Percentiles rank a stretch among this genome's conserved stretches.
These are phyloP conservation scores for Aspergillus bombycis DNA, from an alignment of 2,329 filamentous ascomycete genomes.

Conservation along the genomic window DNA sequence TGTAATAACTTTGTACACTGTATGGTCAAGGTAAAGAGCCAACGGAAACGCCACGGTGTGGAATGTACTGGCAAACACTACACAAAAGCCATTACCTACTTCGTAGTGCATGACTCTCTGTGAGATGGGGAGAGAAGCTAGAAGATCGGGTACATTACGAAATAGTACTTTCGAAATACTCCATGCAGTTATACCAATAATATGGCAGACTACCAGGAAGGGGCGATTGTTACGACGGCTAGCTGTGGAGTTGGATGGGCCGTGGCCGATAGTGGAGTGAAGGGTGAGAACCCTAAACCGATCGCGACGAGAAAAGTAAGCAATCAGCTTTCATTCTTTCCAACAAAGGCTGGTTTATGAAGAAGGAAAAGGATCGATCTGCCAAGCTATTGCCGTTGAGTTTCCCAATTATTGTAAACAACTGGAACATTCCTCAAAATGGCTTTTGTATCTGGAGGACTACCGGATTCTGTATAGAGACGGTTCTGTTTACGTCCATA, in stretches of 20 bases:
- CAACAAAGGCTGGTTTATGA: neutral
- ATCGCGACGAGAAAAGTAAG: neutral
- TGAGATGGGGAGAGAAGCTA: neutral
- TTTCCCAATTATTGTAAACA: neutral
- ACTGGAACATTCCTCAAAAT: neutral
- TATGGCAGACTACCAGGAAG: too few relatives aligned
- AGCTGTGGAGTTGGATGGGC: conserved; percentile 11
- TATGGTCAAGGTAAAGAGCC: neutral
- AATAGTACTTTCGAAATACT: neutral
- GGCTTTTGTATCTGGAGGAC: neutral
- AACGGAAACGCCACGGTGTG: neutral
- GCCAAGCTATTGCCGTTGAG: too few relatives aligned
- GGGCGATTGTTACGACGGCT: conserved; percentile 6
- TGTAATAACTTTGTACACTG: neutral
- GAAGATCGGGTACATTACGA: too few relatives aligned
- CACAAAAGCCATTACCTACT: neutral
- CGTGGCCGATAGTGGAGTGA: conserved; percentile 10
- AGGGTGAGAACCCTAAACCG: conserved; percentile 14
- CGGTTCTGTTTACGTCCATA: neutral
- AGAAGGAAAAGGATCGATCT: neutral
- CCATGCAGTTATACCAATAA: neutral
- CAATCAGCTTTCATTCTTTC: neutral
- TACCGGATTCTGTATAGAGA: neutral
- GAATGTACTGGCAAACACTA: neutral
- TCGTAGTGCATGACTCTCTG: neutral